Base-by-base conservation (phyloP, 31 red algal species). In the Asparagopsis taxiformis region DNA sequence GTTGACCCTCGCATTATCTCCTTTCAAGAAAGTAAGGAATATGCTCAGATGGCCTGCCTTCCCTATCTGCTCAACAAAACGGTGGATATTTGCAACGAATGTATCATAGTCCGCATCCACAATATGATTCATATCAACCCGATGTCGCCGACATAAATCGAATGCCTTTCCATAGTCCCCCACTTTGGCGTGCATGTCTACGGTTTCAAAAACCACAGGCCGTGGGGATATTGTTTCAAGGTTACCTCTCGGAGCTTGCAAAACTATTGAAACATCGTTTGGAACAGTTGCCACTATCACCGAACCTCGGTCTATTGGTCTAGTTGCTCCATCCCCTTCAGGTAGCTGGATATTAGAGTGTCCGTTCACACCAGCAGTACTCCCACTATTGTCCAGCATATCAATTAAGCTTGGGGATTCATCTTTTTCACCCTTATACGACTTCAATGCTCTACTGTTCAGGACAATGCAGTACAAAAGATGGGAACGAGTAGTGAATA, bases 201-300 rank as follows among this genome's bases (percentile, higher is more conserved):
- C 56, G 34, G 58, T 58, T 57, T 78, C 71, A 22, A 86, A 59
- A 19, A 87, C 79, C 3, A 88, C 29, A 6, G 82, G 74, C 8
- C 88, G 75, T 31, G 89, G 94, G 49, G 62, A 43, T 62, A 97
- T 74, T 26, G 75, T 78, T 72, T 97, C 94, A n/a, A 97, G 59
- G 64, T 97, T 97, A n/a, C 94, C 94, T 15, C 94, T 64, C 2
- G 94, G 94, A 3, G 90, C 83, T 65, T 93, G 81, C 37, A 97
- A 46, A 2, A 97, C 73, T 46, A 93, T 53, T n/a, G 41, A 60
- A 24, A 77, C 34, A 9, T 74, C 79, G 30, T 51, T 48, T 17
- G 48, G 36, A 5, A 95, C 41, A 19, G 69, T 56, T 9, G 59
- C 31, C 1, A 95, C 67, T 15, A 95, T 69, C 21, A 89, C 31